Base-by-base conservation (phyloP, 805 yeast species). In the Cyberlindnera maclurae region DNA sequence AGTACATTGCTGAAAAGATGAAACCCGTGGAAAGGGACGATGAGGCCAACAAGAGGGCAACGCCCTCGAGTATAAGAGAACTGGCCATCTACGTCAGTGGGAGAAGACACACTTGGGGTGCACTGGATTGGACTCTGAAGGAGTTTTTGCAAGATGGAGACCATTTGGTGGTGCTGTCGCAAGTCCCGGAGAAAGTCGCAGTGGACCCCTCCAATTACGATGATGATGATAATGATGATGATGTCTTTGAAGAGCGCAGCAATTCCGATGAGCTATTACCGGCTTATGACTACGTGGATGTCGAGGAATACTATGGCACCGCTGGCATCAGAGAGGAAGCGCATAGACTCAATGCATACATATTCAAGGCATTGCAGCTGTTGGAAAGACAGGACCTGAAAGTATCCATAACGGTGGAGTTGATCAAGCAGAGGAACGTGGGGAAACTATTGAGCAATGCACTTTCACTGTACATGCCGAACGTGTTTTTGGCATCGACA, bases 71-170 rank as follows among this genome's bases (percentile, higher is more conserved):
- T 32, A 24, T 53, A 12, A 38, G 59, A 39, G 50, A 49, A 15
- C 36, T 53, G 15, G 35, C 51, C 26, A 28, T 49, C 3, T 54
- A 53, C 29, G 40, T 54, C 3, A 49, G 50, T 33, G 55, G 55
- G 3, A 35, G 50, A 16, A 36, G 31, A 22, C 51, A 49, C 32
- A 50, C 57, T 6, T 54, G 59, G 59, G 33, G 38, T 17, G 46
- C 55, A 1, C 33, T 54, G 17, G 52, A 52, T 31, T 54, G 52
- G 50, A 33, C 49, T 5, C 18, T 54, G n/a, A 40, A 45, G 26
- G 44, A 46, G 12, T 40, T 34, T 20, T 28, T 51, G 8, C 24
- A 41, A 31, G 50, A 53, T 40, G 59, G 59, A 31, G 59, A 54
- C 26, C 49, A 50, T n/a, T 28, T 54, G 27, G 34, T 45, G 7